Base-by-base conservation (phyloP, 257 asterid genomes). In the Salvia splendens region DNA sequence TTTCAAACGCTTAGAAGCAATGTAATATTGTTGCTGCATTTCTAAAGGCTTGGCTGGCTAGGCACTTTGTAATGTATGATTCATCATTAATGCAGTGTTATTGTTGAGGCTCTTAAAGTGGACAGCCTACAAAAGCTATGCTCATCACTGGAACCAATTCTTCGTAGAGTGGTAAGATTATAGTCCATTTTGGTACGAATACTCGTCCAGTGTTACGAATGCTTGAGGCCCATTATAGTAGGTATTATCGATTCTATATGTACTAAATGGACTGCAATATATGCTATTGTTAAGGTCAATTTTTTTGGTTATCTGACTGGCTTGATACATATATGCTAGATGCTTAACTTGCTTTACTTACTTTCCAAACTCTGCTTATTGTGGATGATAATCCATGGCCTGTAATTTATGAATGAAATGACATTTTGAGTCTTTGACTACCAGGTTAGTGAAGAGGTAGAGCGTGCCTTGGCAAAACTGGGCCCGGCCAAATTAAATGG, bases 361-460 rank as follows among this genome's bases (percentile, higher is more conserved):
- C n/a, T 15, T 7, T 61, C 45, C 45, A 45, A 6, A 10, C 3
- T 58, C 67, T 55, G 61, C 40, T 58, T 51, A 56, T 7, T 38
- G 6, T 16, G 24, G 14, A 30, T 63, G 56, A 28, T 24, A 68
- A 59, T 77, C 41, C 24, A 10, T 54, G 53, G 50, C 45, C 51
- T 16, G 50, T 61, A 40, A 47, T 64, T 60, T 47, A 32, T 67
- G 63, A 61, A 48, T 58, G 8, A n/a, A 28, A 57, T 73, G 32
- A 8, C 47, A 64, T 61, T 81, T 68, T 62, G 64, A 67, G 62
- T 73, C 58, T 80, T 68, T 62, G 64, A 67, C 65, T 73, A 63
- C 70, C 88, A 93, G 99, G 99, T 93, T 49, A 93, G 99, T 52
- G 99, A 93, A 77, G 99, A 93, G 85, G 97, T 93, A 54, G 99